A percentile compares a stretch with the other conserved stretches of the same genome.
These are phyloP conservation scores for Saccharomycopsis sp. DNA, from an alignment of 805 yeast genomes.

Conservation along the genomic window DNA sequence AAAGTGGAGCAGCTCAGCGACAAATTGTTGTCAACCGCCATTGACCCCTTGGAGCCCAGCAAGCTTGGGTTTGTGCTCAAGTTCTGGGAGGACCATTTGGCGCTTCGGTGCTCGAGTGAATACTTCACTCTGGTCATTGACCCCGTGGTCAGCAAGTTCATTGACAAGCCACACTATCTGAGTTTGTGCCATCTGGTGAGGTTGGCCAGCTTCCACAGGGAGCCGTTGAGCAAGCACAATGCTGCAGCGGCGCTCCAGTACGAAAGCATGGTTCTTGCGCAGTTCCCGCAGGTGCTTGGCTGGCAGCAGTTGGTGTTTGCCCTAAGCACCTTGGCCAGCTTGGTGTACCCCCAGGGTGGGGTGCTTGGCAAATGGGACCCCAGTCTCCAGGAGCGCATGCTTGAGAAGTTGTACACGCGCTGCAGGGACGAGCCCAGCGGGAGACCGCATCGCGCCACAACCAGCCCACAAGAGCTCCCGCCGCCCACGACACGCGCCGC, in stretches of 20 bases:
- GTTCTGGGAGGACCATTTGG: constrained; percentile 17
- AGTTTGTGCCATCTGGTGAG: constrained; percentile 19
- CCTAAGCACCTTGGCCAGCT: constrained; percentile 1
- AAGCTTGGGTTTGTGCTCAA: constrained; percentile 14
- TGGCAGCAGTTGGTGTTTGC: constrained; percentile 16
- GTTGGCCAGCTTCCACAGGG: constrained; percentile 13
- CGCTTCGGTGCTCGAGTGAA: constrained; percentile 6
- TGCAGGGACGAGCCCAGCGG: constrained; percentile 11
- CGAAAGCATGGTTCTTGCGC: constrained; percentile 10
- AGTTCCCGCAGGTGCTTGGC: constrained; percentile 18
- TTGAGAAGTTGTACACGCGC: constrained; percentile 4
- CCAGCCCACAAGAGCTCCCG: not conserved
- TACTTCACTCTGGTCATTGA: constrained; percentile 14
- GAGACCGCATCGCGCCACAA: not conserved
- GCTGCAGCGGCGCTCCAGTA: constrained; percentile 8
- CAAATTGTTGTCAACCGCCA: no score
- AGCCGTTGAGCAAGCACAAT: constrained; percentile 10
- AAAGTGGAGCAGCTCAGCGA: no score
- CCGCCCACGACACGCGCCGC: constrained; percentile 15
- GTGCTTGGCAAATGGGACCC: constrained; percentile 7
- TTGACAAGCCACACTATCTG: constrained; percentile 14
- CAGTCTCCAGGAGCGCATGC: constrained; percentile 8
- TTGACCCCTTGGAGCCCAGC: no score
- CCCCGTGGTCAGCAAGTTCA: constrained; percentile 11
- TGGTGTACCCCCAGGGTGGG: constrained; percentile 11